Base-by-base conservation (phyloP, 2,329 filamentous ascomycete species). In the Neocucurbitaria cava region DNA sequence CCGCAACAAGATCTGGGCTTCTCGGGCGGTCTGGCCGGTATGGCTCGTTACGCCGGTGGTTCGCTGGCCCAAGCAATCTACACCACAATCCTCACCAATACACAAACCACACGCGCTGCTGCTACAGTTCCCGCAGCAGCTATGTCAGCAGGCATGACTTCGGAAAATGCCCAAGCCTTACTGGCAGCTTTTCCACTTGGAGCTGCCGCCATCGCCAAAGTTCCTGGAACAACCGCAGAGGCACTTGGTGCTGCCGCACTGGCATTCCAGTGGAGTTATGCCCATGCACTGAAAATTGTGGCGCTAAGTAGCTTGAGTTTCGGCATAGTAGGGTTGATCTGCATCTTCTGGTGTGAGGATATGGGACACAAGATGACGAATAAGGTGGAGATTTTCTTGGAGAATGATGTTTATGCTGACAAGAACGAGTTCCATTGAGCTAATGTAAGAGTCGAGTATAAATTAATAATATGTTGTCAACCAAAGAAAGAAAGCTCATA, bases 1-100 rank as follows among this genome's bases (percentile, higher is more conserved):
- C 66, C 79, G 18, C 81, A 83, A 57, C 74, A 78, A 35, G 79
- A 83, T 43, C 76, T 83, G 0, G 81, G 81, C 9, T 76, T 80
- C 24, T 71, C 70, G 21, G 79, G 79, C 33, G 80, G 62, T 38
- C 50, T 71, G 3, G 65, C 66, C 8, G 65, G 66, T 9, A 64
- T 68, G 59, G 65, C 61, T 31, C 56, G 64, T 11, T 68, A 64
- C 36, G 64, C 67, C 18, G 66, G 68, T n/a, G 61, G 65, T 10
- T 64, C 60, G 21, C 59, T 70, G 8, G 64, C 65, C 2, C 57
- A 62, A 26, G 63, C 66, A 1, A 65, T 69, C 38, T 82, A 80
- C 60, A 74, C 73, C 13, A 78, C 78, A 4, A 77, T 82, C 49
- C 69, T 78, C 33, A 75, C 70, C 40, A 81, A 79, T 48, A 61